Percentiles rank a stretch among this genome's conserved stretches.
Evolutionary conservation across 2,329 filamentous ascomycete genomes (phyloP).

Genomic region (Xylariaceae sp.): DNA sequence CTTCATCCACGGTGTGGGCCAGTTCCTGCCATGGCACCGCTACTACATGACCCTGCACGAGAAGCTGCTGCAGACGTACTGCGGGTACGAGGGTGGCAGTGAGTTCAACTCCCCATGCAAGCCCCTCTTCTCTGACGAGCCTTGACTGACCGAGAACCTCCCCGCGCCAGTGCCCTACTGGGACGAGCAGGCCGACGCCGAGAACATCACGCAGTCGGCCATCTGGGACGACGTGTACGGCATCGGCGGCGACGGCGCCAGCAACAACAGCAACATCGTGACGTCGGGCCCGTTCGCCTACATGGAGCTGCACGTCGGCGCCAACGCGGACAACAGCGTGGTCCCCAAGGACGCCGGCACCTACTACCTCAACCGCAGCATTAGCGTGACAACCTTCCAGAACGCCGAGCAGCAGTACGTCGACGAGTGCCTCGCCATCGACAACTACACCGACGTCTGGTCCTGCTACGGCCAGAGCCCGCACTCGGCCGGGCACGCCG

Average conservation of each 20-base stretch:
- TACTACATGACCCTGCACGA: constrained; percentile 25
- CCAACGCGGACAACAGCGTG: not conserved
- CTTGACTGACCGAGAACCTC: too few species aligned
- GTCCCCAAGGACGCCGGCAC: not conserved
- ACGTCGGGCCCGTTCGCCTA: constrained; percentile 26
- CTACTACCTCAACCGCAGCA: constrained; percentile 14
- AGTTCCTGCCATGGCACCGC: constrained; percentile 27
- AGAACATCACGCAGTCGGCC: constrained; percentile 15
- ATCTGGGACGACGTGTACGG: constrained; percentile 22
- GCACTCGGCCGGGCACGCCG: constrained; percentile 11
- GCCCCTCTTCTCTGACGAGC: too few species aligned
- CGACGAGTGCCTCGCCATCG: constrained; percentile 5
- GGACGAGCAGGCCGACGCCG: constrained; percentile 25
- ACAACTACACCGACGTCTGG: constrained; percentile 6
- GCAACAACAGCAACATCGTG: constrained; percentile 17
- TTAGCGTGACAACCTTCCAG: constrained; percentile 9
- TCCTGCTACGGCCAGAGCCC: constrained; percentile 7
- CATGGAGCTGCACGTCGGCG: constrained; percentile 16
- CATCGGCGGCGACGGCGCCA: constrained; percentile 23
- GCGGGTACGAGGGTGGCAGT: constrained; percentile 14
- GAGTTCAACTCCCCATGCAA: too few species aligned
- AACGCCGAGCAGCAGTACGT: constrained; percentile 5
- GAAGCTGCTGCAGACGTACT: constrained; percentile 22
- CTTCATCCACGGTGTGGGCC: constrained; percentile 19
- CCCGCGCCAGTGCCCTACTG: constrained; percentile 25